Percentiles rank a stretch among this genome's conserved stretches.
These are phyloP conservation scores for Hordeum marinum DNA, from an alignment of 176 grass and related monocot genomes.

Conservation along the genomic window DNA sequence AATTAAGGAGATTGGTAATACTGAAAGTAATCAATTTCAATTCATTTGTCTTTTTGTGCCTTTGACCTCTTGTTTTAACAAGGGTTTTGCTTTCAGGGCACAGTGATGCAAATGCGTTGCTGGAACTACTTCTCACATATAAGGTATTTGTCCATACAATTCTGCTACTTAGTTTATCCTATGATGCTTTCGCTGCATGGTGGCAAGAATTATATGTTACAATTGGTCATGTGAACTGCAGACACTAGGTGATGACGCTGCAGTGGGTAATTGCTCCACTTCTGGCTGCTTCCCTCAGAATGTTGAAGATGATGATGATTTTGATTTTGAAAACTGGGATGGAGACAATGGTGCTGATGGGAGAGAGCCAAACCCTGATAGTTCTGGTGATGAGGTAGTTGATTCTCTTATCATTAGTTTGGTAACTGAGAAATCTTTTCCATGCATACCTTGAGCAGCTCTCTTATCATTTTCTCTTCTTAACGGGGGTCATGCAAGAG, in stretches of 20 bases:
- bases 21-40: slow-evolving; percentile 12
- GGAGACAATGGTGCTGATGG: slow-evolving; percentile 28
- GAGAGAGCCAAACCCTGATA: slow-evolving; percentile 10
- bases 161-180: slow-evolving; percentile 7
- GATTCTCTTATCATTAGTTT: neutral
- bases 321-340: slow-evolving; percentile 41
- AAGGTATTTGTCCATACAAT: slow-evolving; percentile 26
- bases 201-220: neutral
- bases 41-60: neutral
- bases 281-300: slow-evolving; percentile 6
- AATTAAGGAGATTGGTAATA: slow-evolving; percentile 49
- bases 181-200: neutral
- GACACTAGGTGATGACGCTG: slow-evolving; percentile 41
- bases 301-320: slow-evolving; percentile 28
- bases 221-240: slow-evolving; percentile 30
- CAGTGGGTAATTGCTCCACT: slow-evolving; percentile 21
- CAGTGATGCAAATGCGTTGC: slow-evolving; percentile 52
- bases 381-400: slow-evolving; percentile 30
- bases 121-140: slow-evolving; percentile 69
- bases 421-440: neutral
- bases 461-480: neutral
- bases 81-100: slow-evolving; percentile 45
- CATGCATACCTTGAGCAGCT: neutral
- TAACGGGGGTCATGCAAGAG: slow-evolving; percentile 38
- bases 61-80: slow-evolving; percentile 10